phyloP scores from a whole-genome alignment of 169 alveolate species.

The Plasmodium blacklocki region DNA sequence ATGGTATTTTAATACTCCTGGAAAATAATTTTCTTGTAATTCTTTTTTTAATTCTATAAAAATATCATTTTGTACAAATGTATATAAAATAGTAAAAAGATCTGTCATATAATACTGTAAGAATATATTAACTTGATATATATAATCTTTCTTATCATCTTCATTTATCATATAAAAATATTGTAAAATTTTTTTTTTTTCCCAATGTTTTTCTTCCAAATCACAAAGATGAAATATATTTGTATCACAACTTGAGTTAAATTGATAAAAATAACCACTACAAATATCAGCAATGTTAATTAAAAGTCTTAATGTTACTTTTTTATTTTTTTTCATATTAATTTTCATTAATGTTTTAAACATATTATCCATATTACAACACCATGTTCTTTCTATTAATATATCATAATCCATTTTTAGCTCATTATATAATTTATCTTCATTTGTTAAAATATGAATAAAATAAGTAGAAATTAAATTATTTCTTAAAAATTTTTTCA shows the following conservation, averaged over 20 bases:
- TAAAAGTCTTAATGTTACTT: conserved; percentile 68
- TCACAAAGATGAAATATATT: conserved; percentile 44
- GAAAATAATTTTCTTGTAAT: conserved; percentile 47
- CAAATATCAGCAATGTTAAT: conserved; percentile 64
- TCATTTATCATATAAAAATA: conserved; percentile 40
- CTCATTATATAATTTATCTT: conserved; percentile 49
- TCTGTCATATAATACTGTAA: conserved; percentile 14
- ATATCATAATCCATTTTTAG: conserved; percentile 63
- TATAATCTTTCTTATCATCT: conserved; percentile 40
- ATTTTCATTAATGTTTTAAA: conserved; percentile 55
- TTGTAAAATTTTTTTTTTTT: conserved; percentile 37
- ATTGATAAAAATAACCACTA: conserved; percentile 59
- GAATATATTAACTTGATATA: conserved; percentile 28
- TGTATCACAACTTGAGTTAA: conserved; percentile 2
- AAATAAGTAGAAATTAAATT: conserved; percentile 26
- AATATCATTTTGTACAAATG: conserved; percentile 32
- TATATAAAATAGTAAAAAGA: conserved; percentile 26
- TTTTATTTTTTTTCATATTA: conserved; percentile 49
- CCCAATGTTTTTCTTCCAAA: conserved; percentile 68
- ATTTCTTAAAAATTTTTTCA: conserved; percentile 47
- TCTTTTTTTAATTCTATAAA: conserved; percentile 69
- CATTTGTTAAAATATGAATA: conserved; percentile 30
- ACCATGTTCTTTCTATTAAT: conserved; percentile 71
- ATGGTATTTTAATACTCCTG: conserved; percentile 66
- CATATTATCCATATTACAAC: conserved; percentile 41